Evolutionary conservation across 306 rosid species (phyloP), one percentile per base, ranked within the genome.

Genomic region (Acacia confusa): DNA sequence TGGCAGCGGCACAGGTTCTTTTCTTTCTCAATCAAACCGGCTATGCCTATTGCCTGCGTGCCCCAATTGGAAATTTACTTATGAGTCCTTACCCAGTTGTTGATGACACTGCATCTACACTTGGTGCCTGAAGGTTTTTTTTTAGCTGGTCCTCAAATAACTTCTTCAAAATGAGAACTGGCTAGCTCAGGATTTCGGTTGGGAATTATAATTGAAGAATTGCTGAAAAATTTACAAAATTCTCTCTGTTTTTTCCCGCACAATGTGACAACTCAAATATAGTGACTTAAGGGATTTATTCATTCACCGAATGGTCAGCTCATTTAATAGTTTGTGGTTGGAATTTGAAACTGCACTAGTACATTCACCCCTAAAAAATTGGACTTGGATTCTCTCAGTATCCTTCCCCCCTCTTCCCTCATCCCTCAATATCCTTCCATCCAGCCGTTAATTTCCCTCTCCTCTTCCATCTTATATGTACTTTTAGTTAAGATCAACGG

Each of bases 1-100:
- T 47, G 93, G 84, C 85, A 87, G 88, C 36, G 99, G 98, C 86
- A 87, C 94, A 41, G 99, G 99, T 95, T 28, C 70, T 45, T 27
- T 25, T 55, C 15, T 38, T 32, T 27, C 55, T 9, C 30, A 30
- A 22, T 28, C 10, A 73, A 7, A 1, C 66, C 45, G 6, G 17
- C 9, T 60, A 22, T 16, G 41, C 1, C 9, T 27, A 14, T 38
- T n/a, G 45, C 16, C 27, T 32, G 19, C 12, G 5, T 12, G 68
- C 78, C 77, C 52, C 10, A 52, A 19, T 0, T 32, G 28, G 53
- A 52, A 34, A 38, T 32, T 53, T 4, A 50, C 10, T 30, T 22
- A 43, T 30, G 2, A 20, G 10, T 34, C 30, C 34, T 11, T n/a
- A 15, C 22, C 25, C 67, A 24, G 65, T 55, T 58, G 65, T 24